Conservation (phyloP, 305 asterid genomes). For the Galium porrigens region DNA sequence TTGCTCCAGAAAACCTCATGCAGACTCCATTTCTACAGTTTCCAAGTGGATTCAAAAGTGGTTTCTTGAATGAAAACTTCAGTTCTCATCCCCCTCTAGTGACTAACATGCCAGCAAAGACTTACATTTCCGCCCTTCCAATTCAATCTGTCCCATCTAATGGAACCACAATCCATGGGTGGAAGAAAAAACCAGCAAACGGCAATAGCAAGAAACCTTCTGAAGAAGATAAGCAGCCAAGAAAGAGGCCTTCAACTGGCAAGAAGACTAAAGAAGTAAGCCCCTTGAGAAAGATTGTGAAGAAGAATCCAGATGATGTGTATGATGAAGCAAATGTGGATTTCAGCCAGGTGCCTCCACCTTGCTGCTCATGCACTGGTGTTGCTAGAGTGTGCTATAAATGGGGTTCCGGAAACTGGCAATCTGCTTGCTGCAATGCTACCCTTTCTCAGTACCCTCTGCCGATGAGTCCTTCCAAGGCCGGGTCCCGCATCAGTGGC, state of each 20-base stretch:
- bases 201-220: conserved; percentile 11
- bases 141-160: conserved; percentile 24
- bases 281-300: conserved; percentile 14
- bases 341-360: conserved; percentile 32
- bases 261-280: conserved; percentile 17
- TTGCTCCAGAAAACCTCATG: neutral
- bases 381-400: conserved; percentile 30
- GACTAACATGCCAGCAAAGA: conserved; percentile 14
- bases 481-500: conserved; percentile 31
- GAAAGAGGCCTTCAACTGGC: conserved; percentile 13
- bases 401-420: conserved; percentile 41
- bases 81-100: conserved; percentile 7
- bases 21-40: conserved; percentile 8
- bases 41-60: conserved; percentile 5
- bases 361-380: conserved; percentile 38
- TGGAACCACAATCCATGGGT: conserved; percentile 12
- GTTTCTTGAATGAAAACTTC: neutral
- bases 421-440: conserved; percentile 35
- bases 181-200: conserved; percentile 4
- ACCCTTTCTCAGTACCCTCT: conserved; percentile 32
- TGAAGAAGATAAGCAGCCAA: conserved; percentile 1
- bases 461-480: conserved; percentile 27
- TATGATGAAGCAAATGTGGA: conserved; percentile 22
- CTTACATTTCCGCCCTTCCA: conserved; percentile 27
- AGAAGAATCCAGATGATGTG: conserved; percentile 18